Evolutionary conservation across 345 rosid genomes (phyloP), one percentile per base, ranked within the genome.

Genomic region (Nasturtium officinale): DNA sequence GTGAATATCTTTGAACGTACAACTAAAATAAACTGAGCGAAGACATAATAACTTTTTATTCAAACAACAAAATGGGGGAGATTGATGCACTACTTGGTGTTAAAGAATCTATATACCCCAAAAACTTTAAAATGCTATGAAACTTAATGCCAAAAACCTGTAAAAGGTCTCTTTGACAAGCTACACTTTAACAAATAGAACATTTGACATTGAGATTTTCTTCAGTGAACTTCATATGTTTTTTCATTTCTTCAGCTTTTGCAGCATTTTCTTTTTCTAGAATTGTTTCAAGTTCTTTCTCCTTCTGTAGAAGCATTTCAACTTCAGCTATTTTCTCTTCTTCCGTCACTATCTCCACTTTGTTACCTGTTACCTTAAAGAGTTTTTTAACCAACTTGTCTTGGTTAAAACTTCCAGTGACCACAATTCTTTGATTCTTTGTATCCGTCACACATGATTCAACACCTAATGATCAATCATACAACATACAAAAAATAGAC

Each of bases 201-300:
- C 97, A 87, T 18, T 23, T 55, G 7, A 90, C 87, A 69, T 86
- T 89, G 9, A 96, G 82, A 62, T 92, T 90, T 56, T 87, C 98
- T 15, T 89, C 98, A n/a, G 80, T 85, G 25, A 90, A 87, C 73
- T 80, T 65, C 86, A 73, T 38, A 32, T 4, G 53, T 7, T 65
- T 62, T 17, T 83, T 79, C 0, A 57, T 40, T 1, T 83, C 78
- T 35, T 9, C 40, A 3, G 11, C 12, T 35, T 35, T 35, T 35
- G 11, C 38, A 35, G 9, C 38, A 11, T 35, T 12, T 1, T 66
- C 26, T 5, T 2, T 42, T 12, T 67, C 62, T 32, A 32, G 61
- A 50, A 17, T 18, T 25, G 29, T 32, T 38, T 50, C 81, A 29
- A 13, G 15, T 8, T 68, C 26, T 16, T n/a, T 28, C 10, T n/a